Evolutionary conservation across 1,284 basidiomycete genomes (phyloP), one percentile per base, ranked within the genome.

Genomic region (Marasmius sp.): DNA sequence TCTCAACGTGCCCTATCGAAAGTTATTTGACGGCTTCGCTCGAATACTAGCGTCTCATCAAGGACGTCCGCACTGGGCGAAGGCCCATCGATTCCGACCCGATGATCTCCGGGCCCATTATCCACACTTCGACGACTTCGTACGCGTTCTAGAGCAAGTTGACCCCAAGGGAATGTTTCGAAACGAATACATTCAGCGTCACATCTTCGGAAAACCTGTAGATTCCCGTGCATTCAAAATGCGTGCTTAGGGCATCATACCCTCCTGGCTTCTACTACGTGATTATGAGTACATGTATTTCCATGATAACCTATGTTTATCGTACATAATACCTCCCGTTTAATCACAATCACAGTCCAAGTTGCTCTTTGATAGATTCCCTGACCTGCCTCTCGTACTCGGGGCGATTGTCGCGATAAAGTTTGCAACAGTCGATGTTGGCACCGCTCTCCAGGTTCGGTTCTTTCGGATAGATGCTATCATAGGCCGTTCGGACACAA

Each of bases 391-490:
- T 83, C 71, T 92, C 89, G 70, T 92, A 92, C 72, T 92, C 89
- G 77, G 84, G 70, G 61, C 83, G 85, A 75, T 97, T 89, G 66
- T 97, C 95, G 61, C 95, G 85, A 74, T 96, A 97, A 52, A 97
- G 81, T 77, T 98, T 98, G 81, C 94, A 95, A 72, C 93, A 95
- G 77, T 99, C 97, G 64, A 99, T 93, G 78, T 98, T 98, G 52
- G 97, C 97, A 38, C 97, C 97, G 67, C 92, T 95, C 79, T 99
- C 97, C 59, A 98, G 85, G 77, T 99, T 99, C n/a, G 97, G 97
- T 80, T 99, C 97, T 89, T 68, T 58, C 59, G 64, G 59, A 38
- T 61, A 39, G 63, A 43, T 52, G 52, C 57, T 60, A 59, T 50
- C 58, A 27, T 63, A 65, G 54, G 60, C 47, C 61, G 43, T 33